Evolutionary conservation across 805 yeast species (phyloP).

Genomic region (Naumovozyma baii): DNA sequence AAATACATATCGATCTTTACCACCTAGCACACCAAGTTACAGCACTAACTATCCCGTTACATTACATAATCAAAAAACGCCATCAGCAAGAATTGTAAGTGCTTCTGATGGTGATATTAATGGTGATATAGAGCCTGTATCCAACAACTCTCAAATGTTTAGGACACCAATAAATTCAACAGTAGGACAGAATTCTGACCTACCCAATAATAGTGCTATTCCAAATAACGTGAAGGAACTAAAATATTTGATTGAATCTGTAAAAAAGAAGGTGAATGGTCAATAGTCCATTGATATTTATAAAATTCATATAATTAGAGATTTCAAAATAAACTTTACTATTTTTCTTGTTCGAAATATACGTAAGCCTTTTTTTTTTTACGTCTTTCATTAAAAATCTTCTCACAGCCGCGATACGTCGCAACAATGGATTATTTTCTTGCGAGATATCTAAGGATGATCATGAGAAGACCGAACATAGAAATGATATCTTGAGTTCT

Average conservation of each 20-base stretch:
- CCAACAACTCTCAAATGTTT: slow-evolving; percentile 5
- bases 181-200: neutral
- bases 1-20: no score
- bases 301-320: neutral
- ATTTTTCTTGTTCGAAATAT: neutral
- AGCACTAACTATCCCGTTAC: slow-evolving; percentile 11
- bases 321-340: neutral
- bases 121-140: neutral
- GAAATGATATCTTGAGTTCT: no score
- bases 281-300: neutral
- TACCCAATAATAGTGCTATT: neutral
- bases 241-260: slow-evolving; percentile 22
- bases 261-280: slow-evolving; percentile 17
- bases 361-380: no score
- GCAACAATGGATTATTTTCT: no score
- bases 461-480: no score
- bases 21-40: slow-evolving; percentile 12
- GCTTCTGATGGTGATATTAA: neutral
- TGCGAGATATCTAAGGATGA: no score
- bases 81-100: slow-evolving; percentile 1
- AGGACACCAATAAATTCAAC: slow-evolving; percentile 15
- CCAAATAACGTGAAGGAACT: slow-evolving; percentile 16
- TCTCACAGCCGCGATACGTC: neutral
- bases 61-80: slow-evolving; percentile 3
- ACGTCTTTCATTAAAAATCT: no score